phyloP scores from a whole-genome alignment of 2,329 filamentous ascomycete genomes.

The Colletotrichum brevisporum region DNA sequence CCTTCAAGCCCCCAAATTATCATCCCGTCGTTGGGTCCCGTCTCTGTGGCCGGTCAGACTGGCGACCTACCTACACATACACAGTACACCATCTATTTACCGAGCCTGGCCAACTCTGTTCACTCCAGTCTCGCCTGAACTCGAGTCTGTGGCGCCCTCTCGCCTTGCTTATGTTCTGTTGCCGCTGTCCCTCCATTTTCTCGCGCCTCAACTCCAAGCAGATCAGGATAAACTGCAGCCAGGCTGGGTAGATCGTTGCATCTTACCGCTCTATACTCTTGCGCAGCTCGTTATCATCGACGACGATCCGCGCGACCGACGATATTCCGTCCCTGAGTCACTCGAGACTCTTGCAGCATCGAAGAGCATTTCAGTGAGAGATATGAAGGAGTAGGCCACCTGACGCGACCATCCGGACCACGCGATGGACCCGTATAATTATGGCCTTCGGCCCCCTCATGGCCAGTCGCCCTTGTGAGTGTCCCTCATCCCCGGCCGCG shows the following conservation, averaged over 20 bases:
- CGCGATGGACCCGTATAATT: constrained; percentile 38
- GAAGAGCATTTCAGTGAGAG: constrained; percentile 6
- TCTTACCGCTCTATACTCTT: no score
- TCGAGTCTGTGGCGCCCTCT: constrained; percentile 8
- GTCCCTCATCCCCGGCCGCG: background rate
- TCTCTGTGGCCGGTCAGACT: constrained; percentile 26
- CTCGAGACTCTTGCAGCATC: background rate
- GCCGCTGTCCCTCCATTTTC: background rate
- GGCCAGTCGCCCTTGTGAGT: constrained; percentile 37
- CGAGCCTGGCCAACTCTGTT: constrained; percentile 13
- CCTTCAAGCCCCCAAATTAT: constrained; percentile 40
- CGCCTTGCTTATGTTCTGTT: background rate
- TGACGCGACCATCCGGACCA: constrained; percentile 19
- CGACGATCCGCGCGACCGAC: constrained; percentile 8
- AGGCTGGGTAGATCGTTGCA: no score
- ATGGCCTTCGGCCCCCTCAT: constrained; percentile 35
- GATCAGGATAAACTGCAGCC: no score
- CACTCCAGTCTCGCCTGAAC: constrained; percentile 7
- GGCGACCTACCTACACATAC: constrained; percentile 14
- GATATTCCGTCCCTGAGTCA: constrained; percentile 14
- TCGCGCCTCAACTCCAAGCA: background rate
- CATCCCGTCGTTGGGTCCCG: constrained; percentile 33
- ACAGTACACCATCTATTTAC: constrained; percentile 1
- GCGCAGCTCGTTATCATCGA: no score
- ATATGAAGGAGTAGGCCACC: constrained; percentile 28